Evolutionary conservation across 2,329 filamentous ascomycete genomes (phyloP).

Genomic region (Clonostachys chloroleuca): DNA sequence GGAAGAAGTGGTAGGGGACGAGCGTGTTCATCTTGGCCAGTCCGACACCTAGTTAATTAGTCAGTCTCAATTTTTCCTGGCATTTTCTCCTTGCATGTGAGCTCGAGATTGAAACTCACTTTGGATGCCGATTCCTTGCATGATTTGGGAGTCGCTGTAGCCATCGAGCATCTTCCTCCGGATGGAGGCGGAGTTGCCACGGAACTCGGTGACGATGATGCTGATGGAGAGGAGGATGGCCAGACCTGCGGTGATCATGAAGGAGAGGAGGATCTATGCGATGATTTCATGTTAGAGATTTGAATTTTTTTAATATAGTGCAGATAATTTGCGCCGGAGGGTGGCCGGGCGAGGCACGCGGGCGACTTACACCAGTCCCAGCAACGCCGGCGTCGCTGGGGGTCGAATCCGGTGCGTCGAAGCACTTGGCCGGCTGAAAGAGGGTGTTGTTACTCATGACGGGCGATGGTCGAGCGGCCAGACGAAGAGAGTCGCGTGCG

Average conservation of each 20-base stretch:
- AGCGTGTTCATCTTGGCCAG: slow-evolving; percentile 54
- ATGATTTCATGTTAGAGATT: too few species aligned
- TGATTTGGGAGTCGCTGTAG: slow-evolving; percentile 65
- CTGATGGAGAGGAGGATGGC: slow-evolving; percentile 49
- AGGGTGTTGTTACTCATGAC: too few species aligned
- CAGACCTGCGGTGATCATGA: slow-evolving; percentile 58
- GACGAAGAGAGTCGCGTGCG: too few species aligned
- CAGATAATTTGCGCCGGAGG: too few species aligned
- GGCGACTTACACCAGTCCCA: slow-evolving; percentile 45
- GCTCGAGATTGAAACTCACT: slow-evolving; percentile 13
- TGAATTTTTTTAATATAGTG: too few species aligned
- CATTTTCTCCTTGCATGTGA: neutral
- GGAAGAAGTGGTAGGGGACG: slow-evolving; percentile 66
- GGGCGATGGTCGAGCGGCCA: too few species aligned
- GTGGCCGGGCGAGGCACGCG: neutral
- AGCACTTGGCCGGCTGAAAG: slow-evolving; percentile 25
- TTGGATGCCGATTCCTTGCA: slow-evolving; percentile 67
- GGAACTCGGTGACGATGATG: slow-evolving; percentile 51
- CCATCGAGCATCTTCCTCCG: slow-evolving; percentile 60
- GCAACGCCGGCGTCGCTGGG: slow-evolving; percentile 53
- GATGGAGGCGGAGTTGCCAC: slow-evolving; percentile 43
- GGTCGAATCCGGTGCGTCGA: slow-evolving; percentile 32
- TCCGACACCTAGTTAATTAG: slow-evolving; percentile 33
- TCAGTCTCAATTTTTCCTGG: neutral
- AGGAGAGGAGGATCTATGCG: slow-evolving; percentile 55